Evolutionary conservation across 2,329 filamentous ascomycete species (phyloP).

Genomic region (Aspergillus puulaauensis): DNA sequence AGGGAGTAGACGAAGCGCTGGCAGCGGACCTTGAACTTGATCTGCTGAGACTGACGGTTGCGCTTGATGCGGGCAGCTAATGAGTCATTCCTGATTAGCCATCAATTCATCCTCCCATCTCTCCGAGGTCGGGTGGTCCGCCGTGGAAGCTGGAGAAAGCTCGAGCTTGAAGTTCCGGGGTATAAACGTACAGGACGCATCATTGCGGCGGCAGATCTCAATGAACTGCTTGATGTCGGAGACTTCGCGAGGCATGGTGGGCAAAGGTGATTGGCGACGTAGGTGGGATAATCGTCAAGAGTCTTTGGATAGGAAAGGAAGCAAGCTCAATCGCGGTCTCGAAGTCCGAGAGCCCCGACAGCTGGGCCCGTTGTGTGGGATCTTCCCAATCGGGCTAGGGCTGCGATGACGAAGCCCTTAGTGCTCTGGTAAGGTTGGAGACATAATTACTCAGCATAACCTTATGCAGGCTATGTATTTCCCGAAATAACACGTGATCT

Average conservation of each 20-base stretch:
- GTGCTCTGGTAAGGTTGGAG: not conserved
- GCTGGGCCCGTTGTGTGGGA: conserved; percentile 18
- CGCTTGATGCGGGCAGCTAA: conserved; percentile 94
- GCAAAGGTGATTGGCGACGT: conserved; percentile 39
- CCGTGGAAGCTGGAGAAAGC: not conserved
- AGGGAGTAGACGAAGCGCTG: conserved; percentile 95
- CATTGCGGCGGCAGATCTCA: conserved; percentile 99
- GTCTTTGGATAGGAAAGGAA: conserved; percentile 10
- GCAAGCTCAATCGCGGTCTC: conserved; percentile 19
- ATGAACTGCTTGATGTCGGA: conserved; percentile 99
- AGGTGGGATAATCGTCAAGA: conserved; percentile 12
- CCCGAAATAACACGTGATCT: not conserved
- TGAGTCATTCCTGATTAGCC: conserved; percentile 2
- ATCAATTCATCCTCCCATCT: not conserved
- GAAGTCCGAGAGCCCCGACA: conserved; percentile 16
- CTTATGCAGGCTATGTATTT: not conserved
- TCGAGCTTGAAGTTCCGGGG: not conserved
- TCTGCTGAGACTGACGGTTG: conserved; percentile 83
- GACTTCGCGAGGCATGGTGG: conserved; percentile 97
- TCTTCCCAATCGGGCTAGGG: conserved; percentile 14
- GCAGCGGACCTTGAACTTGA: conserved; percentile 99
- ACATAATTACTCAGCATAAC: not conserved
- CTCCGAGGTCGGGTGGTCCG: not conserved
- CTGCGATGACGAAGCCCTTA: conserved; percentile 12
- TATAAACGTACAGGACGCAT: conserved; percentile 87